phyloP scores from a whole-genome alignment of 1,139 yeast species.

The Hanseniaspora uvarum region DNA sequence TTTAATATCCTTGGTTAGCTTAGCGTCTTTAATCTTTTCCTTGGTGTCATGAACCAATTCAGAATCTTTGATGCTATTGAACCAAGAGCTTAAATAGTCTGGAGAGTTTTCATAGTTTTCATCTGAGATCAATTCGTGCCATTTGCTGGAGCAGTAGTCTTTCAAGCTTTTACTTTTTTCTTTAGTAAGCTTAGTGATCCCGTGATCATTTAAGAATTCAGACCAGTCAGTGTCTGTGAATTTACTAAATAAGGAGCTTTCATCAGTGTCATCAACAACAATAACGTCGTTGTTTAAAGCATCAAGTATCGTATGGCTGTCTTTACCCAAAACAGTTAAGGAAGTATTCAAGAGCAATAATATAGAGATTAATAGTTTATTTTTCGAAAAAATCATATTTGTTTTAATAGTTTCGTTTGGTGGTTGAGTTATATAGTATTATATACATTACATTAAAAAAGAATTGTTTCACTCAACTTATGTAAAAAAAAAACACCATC shows the following conservation, averaged over 20 bases:
- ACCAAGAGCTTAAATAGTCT: conserved; percentile 17
- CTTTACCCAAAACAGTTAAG: neutral
- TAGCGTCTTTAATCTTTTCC: neutral
- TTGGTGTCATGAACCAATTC: neutral
- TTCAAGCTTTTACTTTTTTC: conserved; percentile 31
- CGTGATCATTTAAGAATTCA: conserved; percentile 35
- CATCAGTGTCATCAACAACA: neutral
- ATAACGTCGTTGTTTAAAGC: conserved; percentile 1
- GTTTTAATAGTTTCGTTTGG: neutral
- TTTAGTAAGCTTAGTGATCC: conserved; percentile 25
- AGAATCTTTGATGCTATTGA: conserved; percentile 19
- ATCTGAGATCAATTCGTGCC: conserved; percentile 28
- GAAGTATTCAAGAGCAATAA: neutral
- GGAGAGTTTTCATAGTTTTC: conserved; percentile 29
- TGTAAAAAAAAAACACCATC: neutral
- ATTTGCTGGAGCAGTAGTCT: conserved; percentile 32
- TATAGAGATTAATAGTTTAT: neutral
- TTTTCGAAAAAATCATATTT: neutral
- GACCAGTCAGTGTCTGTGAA: conserved; percentile 31
- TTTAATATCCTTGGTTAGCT: conserved; percentile 8
- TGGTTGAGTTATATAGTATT: too few relatives aligned
- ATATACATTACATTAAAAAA: too few relatives aligned
- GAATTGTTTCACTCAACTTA: neutral
- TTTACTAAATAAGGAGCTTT: conserved; percentile 24
- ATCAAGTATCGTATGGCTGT: neutral